Evolutionary conservation across 352 stramenopile genomes (phyloP).

Genomic region (Pythium oligandrum): DNA sequence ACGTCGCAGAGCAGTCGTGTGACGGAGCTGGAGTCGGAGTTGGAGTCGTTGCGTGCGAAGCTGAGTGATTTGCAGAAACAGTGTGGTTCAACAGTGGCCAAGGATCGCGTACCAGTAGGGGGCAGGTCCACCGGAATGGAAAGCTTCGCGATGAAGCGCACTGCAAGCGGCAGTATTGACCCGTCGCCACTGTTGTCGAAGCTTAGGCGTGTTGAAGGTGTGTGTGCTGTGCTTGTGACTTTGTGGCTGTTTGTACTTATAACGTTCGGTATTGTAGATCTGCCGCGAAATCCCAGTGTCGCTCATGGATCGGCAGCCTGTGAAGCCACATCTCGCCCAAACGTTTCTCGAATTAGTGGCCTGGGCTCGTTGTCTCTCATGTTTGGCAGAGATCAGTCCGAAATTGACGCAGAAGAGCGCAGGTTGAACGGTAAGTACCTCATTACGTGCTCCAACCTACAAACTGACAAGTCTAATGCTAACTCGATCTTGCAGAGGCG

Average conservation of each 20-base stretch:
- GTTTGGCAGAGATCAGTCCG: conserved; percentile 9
- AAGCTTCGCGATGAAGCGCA: no score
- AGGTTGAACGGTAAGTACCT: conserved; percentile 5
- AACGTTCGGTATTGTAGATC: no score
- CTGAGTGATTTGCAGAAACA: background rate
- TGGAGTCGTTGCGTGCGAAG: background rate
- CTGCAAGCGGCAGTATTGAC: no score
- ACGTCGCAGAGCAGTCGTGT: background rate
- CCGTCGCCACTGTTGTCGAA: no score
- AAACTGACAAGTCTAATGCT: background rate
- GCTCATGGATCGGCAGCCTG: no score
- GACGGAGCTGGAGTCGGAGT: conserved; percentile 2
- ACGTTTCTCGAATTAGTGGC: conserved; percentile 1
- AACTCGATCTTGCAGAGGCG: conserved; percentile 3
- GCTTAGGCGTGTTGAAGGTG: no score
- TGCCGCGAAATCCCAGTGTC: no score
- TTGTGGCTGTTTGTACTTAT: no score
- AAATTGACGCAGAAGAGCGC: conserved; percentile 8
- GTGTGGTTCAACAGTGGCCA: no score
- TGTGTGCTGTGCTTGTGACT: no score
- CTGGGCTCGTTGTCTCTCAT: conserved; percentile 9
- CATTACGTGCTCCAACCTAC: background rate
- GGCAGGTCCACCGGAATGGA: no score
- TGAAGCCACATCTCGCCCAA: background rate
- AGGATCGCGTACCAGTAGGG: no score